Base-by-base conservation (phyloP, 768 basidiomycete species). In the Leccinum obscurum region DNA sequence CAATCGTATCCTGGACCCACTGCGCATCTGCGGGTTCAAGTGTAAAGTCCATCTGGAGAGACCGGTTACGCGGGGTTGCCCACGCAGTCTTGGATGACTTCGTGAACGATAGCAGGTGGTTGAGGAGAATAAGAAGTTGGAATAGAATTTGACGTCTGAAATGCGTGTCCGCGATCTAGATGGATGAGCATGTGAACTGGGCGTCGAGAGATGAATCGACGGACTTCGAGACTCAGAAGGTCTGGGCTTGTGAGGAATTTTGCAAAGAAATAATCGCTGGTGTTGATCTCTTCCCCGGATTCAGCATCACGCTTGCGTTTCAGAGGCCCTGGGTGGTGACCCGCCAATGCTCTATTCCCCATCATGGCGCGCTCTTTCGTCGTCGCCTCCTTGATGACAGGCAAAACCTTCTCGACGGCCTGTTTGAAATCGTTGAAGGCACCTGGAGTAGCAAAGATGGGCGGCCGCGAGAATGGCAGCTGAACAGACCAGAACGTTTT, bases 61-160 rank as follows among this genome's bases (percentile, higher is more conserved):
- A 90, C 39, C 90, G 85, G 66, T 93, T 93, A 24, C 87, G 84
- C 4, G 82, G 74, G 1, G 83, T 81, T 9, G 79, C 73, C 85
- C 88, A 90, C 32, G 76, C 67, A 0, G 78, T 74, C 66, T 93
- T 92, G 1, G 82, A 80, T 2, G 81, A 62, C 64, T 88, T 87
- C 0, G 91, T 92, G 69, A 92, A 92, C 3, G 80, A 85, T 22
- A 88, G 79, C 28, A 95, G 80, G 70, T 92, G 89, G 54, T 85
- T 81, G 46, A 93, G 80, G n/a, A 92, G 79, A 46, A 92, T 89
- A 20, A 92, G 78, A 3, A 92, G 76, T 67, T 97, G 94, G 70
- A 95, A 88, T 20, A 96, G 80, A 74, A 95, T 86, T 75, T 96
- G 95, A 15, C 93, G 86, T n/a, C 94, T 89, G 79, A 97, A 97